Evolutionary conservation across 176 grass and related monocot species (phyloP), one percentile per base, ranked within the genome.

Genomic region (Phragmites australis): DNA sequence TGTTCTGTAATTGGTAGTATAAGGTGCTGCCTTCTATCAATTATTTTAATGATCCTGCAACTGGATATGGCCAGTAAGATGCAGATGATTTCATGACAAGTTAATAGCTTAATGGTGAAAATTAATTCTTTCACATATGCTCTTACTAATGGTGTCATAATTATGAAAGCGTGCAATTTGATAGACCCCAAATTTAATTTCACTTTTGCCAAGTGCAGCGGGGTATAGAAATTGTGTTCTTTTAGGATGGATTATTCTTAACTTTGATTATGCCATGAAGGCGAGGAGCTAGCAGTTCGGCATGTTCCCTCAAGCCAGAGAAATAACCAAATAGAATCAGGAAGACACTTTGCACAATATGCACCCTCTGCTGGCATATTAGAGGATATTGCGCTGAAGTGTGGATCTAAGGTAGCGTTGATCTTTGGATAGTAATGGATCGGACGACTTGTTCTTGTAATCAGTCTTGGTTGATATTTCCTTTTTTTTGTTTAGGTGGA

Each of bases 391-490:
- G 92, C 92, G 29, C 72, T 88, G 47, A 95, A 89, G 76, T 99
- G 90, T 84, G 92, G 92, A 77, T 91, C 84, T 30, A 99, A 99
- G 96, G 92, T 99, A 86, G 14, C 85, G 63, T 62, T 40, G 41
- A 46, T 8, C 29, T 29, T 76, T 81, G 54, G 55, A 56, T 72
- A 26, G 56, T 78, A 48, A 53, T 62, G 21, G 10, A 25, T 56
- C 45, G 14, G 46, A 60, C 75, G 39, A 30, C 25, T 63, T 60
- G 25, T 63, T 78, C 58, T 27, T 14, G 45, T 84, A 74, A 41
- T 45, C 54, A 44, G 46, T 81, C 47, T 65, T 74, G 9, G 11
- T 70, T 84, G n/a, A 59, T 77, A 37, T 82, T 78, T 72, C 7
- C 57, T 26, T 77, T 84, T 77, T 84, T 37, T 14, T 83, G 78